These are phyloP conservation scores for Polytrichum commune DNA, from an alignment of 225 moss, liverwort and hornwort genomes.

Conservation along the genomic window DNA sequence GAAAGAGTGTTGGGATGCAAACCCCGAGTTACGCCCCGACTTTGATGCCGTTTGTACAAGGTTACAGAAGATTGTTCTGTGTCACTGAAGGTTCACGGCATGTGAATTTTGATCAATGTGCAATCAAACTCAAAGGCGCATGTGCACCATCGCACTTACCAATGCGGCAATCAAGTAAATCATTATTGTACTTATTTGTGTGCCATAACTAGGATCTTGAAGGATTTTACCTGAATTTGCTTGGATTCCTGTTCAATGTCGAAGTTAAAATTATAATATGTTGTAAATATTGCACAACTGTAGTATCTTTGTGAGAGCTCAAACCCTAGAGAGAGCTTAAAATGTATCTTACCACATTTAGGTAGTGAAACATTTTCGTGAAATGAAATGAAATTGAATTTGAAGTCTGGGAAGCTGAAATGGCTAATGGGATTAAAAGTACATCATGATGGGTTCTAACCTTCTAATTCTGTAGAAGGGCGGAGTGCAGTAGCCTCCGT, in stretches of 20 bases:
- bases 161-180: not conserved
- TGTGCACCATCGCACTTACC: no score
- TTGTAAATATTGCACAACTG: not conserved
- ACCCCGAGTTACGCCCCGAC: not conserved
- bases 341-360: no score
- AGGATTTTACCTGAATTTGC: not conserved
- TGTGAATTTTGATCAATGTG: not conserved
- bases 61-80: not conserved
- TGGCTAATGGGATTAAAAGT: no score
- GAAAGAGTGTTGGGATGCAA: not conserved
- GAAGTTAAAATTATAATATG: not conserved
- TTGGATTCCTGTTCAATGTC: not conserved
- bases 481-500: no score
- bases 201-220: not conserved
- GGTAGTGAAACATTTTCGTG: no score
- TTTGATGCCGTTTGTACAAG: slow-evolving; percentile 2
- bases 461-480: no score
- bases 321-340: no score
- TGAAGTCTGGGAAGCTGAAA: no score
- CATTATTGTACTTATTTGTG: not conserved
- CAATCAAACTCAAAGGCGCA: no score
- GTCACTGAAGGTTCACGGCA: not conserved
- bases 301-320: no score
- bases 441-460: no score
- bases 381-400: no score